Evolutionary conservation across 495 filamentous ascomycete genomes (phyloP).

Genomic region (Penicillium crystallinum): DNA sequence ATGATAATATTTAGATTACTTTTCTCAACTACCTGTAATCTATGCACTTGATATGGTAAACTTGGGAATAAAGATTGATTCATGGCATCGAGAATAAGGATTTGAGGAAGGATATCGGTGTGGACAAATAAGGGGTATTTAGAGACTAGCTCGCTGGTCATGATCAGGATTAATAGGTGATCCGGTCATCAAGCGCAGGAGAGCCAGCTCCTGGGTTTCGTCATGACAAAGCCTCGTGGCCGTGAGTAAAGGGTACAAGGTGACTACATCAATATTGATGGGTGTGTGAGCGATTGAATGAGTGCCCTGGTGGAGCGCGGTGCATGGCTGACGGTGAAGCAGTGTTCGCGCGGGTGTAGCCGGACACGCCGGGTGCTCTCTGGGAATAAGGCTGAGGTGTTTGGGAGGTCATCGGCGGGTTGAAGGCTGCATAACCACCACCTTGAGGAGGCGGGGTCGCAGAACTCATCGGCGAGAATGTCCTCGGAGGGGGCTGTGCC

Average conservation of each 20-base stretch:
- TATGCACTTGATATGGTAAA: background rate
- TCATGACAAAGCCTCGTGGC: slow-evolving; percentile 6
- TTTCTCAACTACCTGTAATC: background rate
- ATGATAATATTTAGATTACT: background rate
- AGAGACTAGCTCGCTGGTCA: slow-evolving; percentile 17
- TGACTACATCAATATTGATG: slow-evolving; percentile 17
- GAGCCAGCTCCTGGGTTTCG: slow-evolving; percentile 17
- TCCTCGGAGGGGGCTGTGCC: slow-evolving; percentile 7
- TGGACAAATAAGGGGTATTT: slow-evolving; percentile 3
- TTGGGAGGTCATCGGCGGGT: slow-evolving; percentile 8
- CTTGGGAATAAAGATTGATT: background rate
- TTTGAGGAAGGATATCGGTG: slow-evolving; percentile 1
- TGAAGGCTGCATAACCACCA: slow-evolving; percentile 18
- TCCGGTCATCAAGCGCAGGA: slow-evolving; percentile 18
- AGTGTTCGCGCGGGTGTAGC: slow-evolving; percentile 22
- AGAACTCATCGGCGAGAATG: slow-evolving; percentile 11
- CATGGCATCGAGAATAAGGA: background rate
- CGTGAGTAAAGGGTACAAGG: background rate
- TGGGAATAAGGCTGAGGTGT: slow-evolving; percentile 11
- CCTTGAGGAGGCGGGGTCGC: slow-evolving; percentile 4
- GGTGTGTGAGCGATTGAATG: slow-evolving; percentile 22
- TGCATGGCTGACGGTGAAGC: slow-evolving; percentile 20
- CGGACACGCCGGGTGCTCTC: slow-evolving; percentile 3
- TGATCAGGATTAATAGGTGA: slow-evolving; percentile 17
- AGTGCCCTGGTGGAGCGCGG: slow-evolving; percentile 21